Conservation (phyloP, 1,284 basidiomycete species). For the Volvariella surrecta region DNA sequence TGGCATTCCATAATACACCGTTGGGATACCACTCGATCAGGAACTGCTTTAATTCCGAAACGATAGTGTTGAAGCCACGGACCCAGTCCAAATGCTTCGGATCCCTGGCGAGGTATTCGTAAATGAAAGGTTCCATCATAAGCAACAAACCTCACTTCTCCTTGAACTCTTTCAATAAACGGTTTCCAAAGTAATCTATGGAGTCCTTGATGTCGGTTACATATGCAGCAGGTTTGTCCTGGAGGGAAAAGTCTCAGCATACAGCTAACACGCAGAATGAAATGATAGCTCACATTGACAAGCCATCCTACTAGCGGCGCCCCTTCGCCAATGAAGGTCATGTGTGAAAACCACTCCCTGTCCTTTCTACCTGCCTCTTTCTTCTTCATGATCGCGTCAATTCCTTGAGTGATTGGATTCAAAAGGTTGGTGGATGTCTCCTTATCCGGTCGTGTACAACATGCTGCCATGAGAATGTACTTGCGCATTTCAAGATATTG, state of each 20-base stretch:
- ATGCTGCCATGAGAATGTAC: constrained; percentile 61
- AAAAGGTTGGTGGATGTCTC: constrained; percentile 56
- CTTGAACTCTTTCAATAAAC: constrained; percentile 90
- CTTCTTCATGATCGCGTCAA: constrained; percentile 69
- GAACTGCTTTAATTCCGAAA: constrained; percentile 81
- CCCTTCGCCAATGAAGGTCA: constrained; percentile 79
- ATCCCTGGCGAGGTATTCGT: constrained; percentile 44
- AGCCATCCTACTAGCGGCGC: constrained; percentile 91
- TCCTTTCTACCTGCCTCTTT: constrained; percentile 83
- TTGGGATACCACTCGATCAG: constrained; percentile 84
- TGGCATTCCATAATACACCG: constrained; percentile 86
- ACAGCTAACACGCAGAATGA: background rate
- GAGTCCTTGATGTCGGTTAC: constrained; percentile 86
- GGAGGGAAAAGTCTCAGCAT: constrained; percentile 8
- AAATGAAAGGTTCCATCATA: background rate
- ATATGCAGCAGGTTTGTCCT: constrained; percentile 82
- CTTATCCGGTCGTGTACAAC: constrained; percentile 76
- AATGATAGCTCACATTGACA: constrained; percentile 50
- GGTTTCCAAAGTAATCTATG: constrained; percentile 85
- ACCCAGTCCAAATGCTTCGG: constrained; percentile 90
- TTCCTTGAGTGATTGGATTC: constrained; percentile 63
- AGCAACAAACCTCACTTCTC: constrained; percentile 63
- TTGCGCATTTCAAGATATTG: constrained; percentile 65
- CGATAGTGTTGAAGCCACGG: constrained; percentile 57
- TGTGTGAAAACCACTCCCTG: constrained; percentile 76